Evolutionary conservation across 2,329 filamentous ascomycete genomes (phyloP).

Genomic region (Epichloe aotearoae): DNA sequence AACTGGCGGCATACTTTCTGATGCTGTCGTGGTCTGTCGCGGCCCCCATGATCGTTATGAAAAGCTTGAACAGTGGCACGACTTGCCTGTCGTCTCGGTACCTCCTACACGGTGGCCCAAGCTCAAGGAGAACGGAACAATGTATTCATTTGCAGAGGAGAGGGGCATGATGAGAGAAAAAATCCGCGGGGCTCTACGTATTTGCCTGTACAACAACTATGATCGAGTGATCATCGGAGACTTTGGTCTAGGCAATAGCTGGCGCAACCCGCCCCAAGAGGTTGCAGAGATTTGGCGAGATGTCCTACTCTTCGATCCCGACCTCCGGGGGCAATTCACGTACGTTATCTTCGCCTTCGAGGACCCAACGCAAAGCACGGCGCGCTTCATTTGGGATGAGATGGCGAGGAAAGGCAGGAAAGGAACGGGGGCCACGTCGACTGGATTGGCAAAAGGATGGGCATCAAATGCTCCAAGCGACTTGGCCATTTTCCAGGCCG

Average conservation of each 20-base stretch:
- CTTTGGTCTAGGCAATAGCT: conserved; percentile 50
- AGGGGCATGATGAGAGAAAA: conserved; percentile 60
- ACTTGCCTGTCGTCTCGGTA: conserved; percentile 60
- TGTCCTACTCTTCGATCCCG: conserved; percentile 47
- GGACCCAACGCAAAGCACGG: conserved; percentile 39
- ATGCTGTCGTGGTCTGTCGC: conserved; percentile 59
- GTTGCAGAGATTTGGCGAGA: conserved; percentile 55
- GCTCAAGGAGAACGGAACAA: conserved; percentile 50
- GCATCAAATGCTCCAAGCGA: conserved; percentile 24
- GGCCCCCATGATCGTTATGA: conserved; percentile 55
- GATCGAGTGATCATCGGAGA: conserved; percentile 47
- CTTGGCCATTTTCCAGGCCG: conserved; percentile 37
- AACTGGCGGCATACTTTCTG: conserved; percentile 56
- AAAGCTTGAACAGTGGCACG: conserved; percentile 38
- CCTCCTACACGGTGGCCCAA: conserved; percentile 62
- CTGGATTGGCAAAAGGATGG: conserved; percentile 10
- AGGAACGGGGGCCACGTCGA: conserved; percentile 15
- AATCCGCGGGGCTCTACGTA: conserved; percentile 56
- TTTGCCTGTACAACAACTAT: conserved; percentile 49
- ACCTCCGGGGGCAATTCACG: conserved; percentile 47
- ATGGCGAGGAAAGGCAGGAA: conserved; percentile 37
- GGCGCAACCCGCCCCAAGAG: conserved; percentile 51
- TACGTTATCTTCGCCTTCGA: conserved; percentile 54
- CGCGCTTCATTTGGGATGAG: conserved; percentile 39
- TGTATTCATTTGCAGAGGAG: conserved; percentile 61